Base-by-base conservation (phyloP, 129 eudicot species). In the Lactuca saligna region DNA sequence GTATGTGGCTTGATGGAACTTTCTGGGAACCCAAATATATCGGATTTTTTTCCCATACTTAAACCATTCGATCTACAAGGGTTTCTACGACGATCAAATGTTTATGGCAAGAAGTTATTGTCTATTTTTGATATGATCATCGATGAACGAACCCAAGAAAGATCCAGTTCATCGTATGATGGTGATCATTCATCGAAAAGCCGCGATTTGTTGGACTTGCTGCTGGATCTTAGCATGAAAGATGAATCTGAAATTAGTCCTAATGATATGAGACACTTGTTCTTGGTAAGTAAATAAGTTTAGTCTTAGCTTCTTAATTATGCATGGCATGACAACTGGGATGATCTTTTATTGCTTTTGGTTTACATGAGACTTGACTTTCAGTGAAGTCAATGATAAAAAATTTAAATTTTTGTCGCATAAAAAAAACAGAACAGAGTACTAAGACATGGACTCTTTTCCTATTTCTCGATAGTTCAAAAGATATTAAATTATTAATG, bases 31-130 rank as follows among this genome's bases (percentile, higher is more conserved):
- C 69, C 78, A 0, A 78, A 78, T 58, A 35, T 78, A 6, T 63
- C 42, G 0, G 74, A 78, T 9, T 71, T 54, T 56, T 78, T 78
- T 29, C 78, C 82, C 3, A 32, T 65, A 48, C 41, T 78, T 46
- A 57, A 65, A 71, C 53, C 39, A 0, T n/a, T 71, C 7, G 82
- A 78, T 78, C 82, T 69, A 29, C 82, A 78, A 67, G 64, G 82
- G 3, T 38, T 65, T 33, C 7, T 7, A 5, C 61, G 68, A 13
- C 32, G 5, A 7, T 69, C 15, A 57, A 56, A 57, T 58, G 50
- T 65, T 12, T 61, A 57, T 39, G 49, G 54, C 12, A 42, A 72
- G 4, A 78, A 58, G 33, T 6, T 78, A 14, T 7, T 72, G 49
- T 11, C 12, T n/a, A 58, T 50, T 2, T 25, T 78, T 25, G 78